Evolutionary conservation across 768 basidiomycete species (phyloP).

Genomic region (Podaxis mareebaensis): DNA sequence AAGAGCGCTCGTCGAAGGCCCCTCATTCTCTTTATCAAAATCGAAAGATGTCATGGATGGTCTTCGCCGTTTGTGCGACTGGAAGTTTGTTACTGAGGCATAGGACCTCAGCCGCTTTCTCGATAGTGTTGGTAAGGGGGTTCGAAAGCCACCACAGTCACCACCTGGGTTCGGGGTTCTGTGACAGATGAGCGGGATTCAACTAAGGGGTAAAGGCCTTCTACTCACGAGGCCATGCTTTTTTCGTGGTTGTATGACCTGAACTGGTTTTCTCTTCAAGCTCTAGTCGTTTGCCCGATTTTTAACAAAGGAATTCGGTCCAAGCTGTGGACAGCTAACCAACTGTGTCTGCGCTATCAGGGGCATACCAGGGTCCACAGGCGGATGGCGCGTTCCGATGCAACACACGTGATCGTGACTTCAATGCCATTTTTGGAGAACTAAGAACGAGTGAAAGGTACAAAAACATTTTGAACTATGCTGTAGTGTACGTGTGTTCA

Average conservation of each 20-base stretch:
- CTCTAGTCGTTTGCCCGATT: neutral
- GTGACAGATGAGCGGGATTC: neutral
- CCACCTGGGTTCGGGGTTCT: conserved; percentile 5
- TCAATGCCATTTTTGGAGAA: conserved; percentile 3
- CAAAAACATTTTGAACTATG: conserved; percentile 5
- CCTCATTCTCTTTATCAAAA: conserved; percentile 15
- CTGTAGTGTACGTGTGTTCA: conserved; percentile 2
- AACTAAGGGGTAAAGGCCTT: neutral
- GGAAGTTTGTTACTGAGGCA: conserved; percentile 26
- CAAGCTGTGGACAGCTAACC: neutral
- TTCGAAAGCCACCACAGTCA: conserved; percentile 4
- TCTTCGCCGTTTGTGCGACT: conserved; percentile 26
- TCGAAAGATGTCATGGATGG: conserved; percentile 23
- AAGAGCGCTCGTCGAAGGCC: conserved; percentile 6
- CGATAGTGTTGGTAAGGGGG: conserved; percentile 6
- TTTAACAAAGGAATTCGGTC: neutral
- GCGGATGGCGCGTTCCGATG: neutral
- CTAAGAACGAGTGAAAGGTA: neutral
- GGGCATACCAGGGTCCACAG: neutral
- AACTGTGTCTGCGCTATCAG: neutral
- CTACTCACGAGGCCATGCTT: conserved; percentile 12
- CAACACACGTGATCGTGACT: conserved; percentile 10
- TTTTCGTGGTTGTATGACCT: neutral
- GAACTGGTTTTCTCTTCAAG: neutral
- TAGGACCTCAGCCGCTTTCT: conserved; percentile 15